These are phyloP conservation scores for Septoria linicola DNA, from an alignment of 2,329 filamentous ascomycete genomes.

Conservation along the genomic window DNA sequence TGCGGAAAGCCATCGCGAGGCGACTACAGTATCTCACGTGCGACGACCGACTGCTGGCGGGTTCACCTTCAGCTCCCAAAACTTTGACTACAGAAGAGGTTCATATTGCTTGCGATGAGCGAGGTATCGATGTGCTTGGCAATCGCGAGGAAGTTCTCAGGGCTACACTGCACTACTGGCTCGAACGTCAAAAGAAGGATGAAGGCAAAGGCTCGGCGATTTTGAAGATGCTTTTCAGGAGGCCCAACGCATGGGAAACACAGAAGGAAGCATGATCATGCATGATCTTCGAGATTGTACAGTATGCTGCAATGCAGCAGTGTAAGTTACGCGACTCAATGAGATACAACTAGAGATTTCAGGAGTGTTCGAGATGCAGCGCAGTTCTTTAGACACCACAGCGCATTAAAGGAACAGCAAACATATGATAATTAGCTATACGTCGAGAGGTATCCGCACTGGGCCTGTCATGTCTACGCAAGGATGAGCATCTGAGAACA, in stretches of 20 bases:
- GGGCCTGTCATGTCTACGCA: too few species aligned
- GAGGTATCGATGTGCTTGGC: conserved; percentile 37
- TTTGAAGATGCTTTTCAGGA: conserved; percentile 38
- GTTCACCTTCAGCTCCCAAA: conserved; percentile 58
- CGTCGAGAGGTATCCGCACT: too few species aligned
- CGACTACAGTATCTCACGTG: conserved; percentile 63
- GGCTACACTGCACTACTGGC: conserved; percentile 41
- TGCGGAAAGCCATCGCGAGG: conserved; percentile 54
- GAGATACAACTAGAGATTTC: not conserved
- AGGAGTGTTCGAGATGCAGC: not conserved
- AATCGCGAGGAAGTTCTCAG: conserved; percentile 31
- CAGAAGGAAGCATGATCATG: not conserved
- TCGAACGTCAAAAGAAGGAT: conserved; percentile 43
- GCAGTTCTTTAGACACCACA: too few species aligned
- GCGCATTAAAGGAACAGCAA: too few species aligned
- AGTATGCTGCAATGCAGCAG: conserved; percentile 5
- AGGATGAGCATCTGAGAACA: too few species aligned
- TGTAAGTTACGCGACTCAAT: not conserved
- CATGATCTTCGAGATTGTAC: not conserved
- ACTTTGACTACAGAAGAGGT: conserved; percentile 46
- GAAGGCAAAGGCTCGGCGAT: conserved; percentile 32
- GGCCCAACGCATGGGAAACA: conserved; percentile 22
- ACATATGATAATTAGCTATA: too few species aligned
- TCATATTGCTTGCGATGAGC: conserved; percentile 40
- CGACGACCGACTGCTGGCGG: conserved; percentile 69